A percentile compares a stretch with the other conserved stretches of the same genome.
These are phyloP conservation scores for Annulohypoxylon moriforme DNA, from an alignment of 495 filamentous ascomycete species.

Conservation along the genomic window DNA sequence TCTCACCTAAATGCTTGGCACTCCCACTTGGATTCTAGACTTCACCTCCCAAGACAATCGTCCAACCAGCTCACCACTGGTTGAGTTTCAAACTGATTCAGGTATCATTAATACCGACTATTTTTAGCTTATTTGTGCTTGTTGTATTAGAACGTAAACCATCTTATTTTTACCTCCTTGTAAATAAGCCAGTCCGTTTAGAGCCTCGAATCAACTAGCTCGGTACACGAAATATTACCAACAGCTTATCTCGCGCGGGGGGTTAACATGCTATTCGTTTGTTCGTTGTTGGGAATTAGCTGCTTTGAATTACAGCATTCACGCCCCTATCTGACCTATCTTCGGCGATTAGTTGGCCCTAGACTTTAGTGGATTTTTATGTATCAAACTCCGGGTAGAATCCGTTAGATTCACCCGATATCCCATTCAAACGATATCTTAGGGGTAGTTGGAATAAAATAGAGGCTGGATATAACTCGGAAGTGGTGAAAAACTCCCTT, in stretches of 20 bases:
- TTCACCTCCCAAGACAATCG: too few species aligned
- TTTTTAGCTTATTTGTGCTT: too few species aligned
- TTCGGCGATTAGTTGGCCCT: not conserved
- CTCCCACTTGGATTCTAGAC: too few species aligned
- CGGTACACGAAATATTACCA: not conserved
- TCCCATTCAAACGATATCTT: not conserved
- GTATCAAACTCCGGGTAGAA: not conserved
- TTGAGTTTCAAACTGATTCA: too few species aligned
- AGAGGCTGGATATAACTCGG: not conserved
- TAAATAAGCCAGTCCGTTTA: not conserved
- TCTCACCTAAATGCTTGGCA: too few species aligned
- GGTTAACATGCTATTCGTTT: not conserved
- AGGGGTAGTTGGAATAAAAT: not conserved
- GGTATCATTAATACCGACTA: too few species aligned
- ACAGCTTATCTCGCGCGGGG: not conserved
- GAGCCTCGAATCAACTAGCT: not conserved
- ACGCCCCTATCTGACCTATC: not conserved
- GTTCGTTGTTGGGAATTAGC: not conserved
- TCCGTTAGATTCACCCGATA: not conserved
- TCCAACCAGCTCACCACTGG: too few species aligned
- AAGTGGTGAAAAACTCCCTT: not conserved
- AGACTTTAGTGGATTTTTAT: not conserved
- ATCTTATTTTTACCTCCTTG: not conserved
- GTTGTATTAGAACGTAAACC: not conserved
- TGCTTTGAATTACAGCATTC: not conserved